Evolutionary conservation across 1,139 yeast genomes (phyloP), one percentile per base, ranked within the genome.

Genomic region (Suhomyces ambrosiae): DNA sequence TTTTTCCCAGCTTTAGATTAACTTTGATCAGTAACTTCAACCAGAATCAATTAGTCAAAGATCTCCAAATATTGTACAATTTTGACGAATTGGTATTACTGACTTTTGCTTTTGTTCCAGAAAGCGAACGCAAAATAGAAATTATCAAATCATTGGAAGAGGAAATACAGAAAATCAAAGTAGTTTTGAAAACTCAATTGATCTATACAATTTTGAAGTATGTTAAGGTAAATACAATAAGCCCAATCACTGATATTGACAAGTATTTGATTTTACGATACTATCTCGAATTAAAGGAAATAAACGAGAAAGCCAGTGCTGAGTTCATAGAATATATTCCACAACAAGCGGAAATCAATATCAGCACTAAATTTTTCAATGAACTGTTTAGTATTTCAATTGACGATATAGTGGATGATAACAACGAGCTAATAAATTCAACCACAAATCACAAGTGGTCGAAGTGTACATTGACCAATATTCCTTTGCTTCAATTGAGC

Each of bases 361-460:
- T 65, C 10, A 46, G 48, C 9, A 59, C 69, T 7, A 59, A 56
- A 32, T 60, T 59, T 27, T 55, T 61, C 38, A 48, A 56, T 2
- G 69, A 67, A 38, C 46, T 53, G 17, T 65, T 67, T 40, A 37
- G 38, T 23, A 52, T 56, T 2, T 34, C 48, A 4, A 27, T 32
- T 11, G 35, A 41, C 18, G 53, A 46, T 25, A 44, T 42, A 5
- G 25, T 42, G 24, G 44, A 54, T 2, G 45, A 46, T 8, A 52
- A 44, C 16, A 49, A 49, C 7, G 34, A 45, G 3, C 44, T 56
- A 15, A 50, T 54, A 1, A 47, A 40, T 11, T 70, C 76, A 0
- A 50, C 56, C 2, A 52, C 67, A 1, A 49, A 55, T 7, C 76
- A 71, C 42, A 51, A 52, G 16, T 71, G 76, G 76, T 50, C 64